Base-by-base conservation (phyloP, 202 grass and related monocot genomes). In the Bolboschoenoplectus hybrid region DNA sequence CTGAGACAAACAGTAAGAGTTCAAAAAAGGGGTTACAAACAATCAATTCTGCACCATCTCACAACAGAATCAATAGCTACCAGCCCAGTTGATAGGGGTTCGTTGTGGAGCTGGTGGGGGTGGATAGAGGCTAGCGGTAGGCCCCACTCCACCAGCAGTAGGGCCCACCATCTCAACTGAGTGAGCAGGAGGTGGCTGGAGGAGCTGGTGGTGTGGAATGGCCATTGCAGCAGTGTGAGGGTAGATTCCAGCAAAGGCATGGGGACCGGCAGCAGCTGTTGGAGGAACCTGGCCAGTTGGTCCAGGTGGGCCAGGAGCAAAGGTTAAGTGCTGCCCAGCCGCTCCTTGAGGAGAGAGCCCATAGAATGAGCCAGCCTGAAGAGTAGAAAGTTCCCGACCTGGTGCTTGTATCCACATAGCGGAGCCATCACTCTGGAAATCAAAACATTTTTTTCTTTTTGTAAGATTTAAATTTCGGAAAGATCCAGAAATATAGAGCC, bases 161-260 rank as follows among this genome's bases (percentile, higher is more conserved):
- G 87, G 68, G 32, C 89, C 89, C 2, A 91, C 75, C 88, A 97
- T 91, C 87, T 97, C 95, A 51, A 94, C 83, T 85, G 89, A 89
- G 66, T 92, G 90, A 70, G 94, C 84, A 64, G 92, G 91, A 6
- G 91, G 78, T 70, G 92, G 90, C 84, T 97, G 95, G 45, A 93
- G 86, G 20, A 94, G 83, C 8, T 90, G 88, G 86, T 93, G 91
- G 91, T 91, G 86, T 76, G 87, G 62, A 60, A 80, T 80, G 62
- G 76, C 87, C 75, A 91, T 88, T 71, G 90, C 60, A 86, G 92
- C 63, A 5, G 91, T 79, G 16, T 92, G 91, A 82, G 88, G 85
- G 81, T 92, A 94, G 35, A 97, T 90, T 86, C 94, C 92, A 85
- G 88, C 82, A 43, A 86, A 94, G 55, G 85, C 70, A 80, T 88